phyloP scores from a whole-genome alignment of 768 basidiomycete genomes.

The Porphyrellus cyaneotinctus region DNA sequence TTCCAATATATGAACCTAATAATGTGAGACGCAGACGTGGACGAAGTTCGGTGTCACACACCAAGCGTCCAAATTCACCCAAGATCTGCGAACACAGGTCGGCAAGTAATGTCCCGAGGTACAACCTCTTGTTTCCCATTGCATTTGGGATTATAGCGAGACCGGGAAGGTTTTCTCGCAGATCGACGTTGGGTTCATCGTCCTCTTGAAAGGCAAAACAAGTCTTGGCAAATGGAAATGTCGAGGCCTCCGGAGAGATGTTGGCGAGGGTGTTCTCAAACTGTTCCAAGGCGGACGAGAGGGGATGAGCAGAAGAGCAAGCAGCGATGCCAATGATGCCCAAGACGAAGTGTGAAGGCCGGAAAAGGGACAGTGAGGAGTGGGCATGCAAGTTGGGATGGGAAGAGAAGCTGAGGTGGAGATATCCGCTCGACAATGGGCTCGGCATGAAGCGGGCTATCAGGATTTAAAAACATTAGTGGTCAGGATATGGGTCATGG shows the following conservation, averaged over 20 bases:
- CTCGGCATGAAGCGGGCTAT: constrained; percentile 86
- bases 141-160: constrained; percentile 76
- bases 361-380: constrained; percentile 64
- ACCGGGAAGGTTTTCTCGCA: constrained; percentile 54
- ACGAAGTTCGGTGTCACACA: constrained; percentile 36
- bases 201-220: constrained; percentile 85
- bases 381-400: constrained; percentile 73
- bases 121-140: constrained; percentile 85
- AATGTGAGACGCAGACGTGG: constrained; percentile 9
- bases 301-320: constrained; percentile 52
- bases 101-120: constrained; percentile 84
- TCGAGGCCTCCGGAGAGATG: constrained; percentile 59
- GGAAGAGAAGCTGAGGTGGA: constrained; percentile 76
- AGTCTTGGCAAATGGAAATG: constrained; percentile 75
- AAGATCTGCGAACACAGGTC: constrained; percentile 87
- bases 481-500: background rate
- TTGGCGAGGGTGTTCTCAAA: constrained; percentile 64
- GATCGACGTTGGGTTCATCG: constrained; percentile 45
- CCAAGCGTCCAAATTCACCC: constrained; percentile 80
- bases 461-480: too few relatives aligned
- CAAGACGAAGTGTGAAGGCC: constrained; percentile 77
- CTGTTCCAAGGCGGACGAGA: constrained; percentile 53
- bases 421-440: constrained; percentile 65
- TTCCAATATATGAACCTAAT: constrained; percentile 73
- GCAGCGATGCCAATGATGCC: constrained; percentile 86